Conservation (phyloP, 164 flowering plant genomes). For the Sextonia rubra region DNA sequence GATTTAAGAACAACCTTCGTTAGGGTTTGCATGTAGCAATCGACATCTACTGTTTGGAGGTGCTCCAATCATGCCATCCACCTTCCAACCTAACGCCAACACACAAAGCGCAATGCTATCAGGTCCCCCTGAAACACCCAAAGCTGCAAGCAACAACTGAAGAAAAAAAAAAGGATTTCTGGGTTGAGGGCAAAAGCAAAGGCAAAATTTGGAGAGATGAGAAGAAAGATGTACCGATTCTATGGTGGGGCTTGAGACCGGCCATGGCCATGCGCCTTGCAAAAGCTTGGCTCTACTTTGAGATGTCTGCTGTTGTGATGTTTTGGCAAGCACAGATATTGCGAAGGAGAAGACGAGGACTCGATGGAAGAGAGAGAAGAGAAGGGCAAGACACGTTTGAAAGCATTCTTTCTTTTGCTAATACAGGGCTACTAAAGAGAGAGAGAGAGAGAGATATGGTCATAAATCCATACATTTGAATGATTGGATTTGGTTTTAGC, state of each 20-base stretch:
- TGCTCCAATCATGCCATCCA: constrained; percentile 23
- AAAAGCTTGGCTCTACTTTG: constrained; percentile 43
- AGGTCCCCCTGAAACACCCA: constrained; percentile 93
- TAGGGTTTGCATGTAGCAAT: no score
- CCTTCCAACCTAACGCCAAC: constrained; percentile 71
- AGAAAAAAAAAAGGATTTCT: no score
- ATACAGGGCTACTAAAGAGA: no score
- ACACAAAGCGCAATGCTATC: constrained; percentile 86
- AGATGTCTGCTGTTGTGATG: constrained; percentile 18
- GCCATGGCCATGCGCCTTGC: constrained; percentile 68
- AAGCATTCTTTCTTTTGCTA: no score
- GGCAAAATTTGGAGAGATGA: not conserved
- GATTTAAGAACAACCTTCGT: no score
- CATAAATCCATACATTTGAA: no score
- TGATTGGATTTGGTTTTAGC: no score
- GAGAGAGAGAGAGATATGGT: no score
- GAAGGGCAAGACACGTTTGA: not conserved
- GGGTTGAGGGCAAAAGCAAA: not conserved
- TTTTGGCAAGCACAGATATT: not conserved
- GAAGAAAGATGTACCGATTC: constrained; percentile 44
- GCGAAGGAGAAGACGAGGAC: not conserved
- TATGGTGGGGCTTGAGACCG: constrained; percentile 76
- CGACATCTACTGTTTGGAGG: no score
- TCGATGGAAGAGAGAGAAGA: not conserved
- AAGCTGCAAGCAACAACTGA: constrained; percentile 41